Evolutionary conservation across 177 flowering plant species (phyloP), one percentile per base, ranked within the genome.

Genomic region (Vitis hybrid): DNA sequence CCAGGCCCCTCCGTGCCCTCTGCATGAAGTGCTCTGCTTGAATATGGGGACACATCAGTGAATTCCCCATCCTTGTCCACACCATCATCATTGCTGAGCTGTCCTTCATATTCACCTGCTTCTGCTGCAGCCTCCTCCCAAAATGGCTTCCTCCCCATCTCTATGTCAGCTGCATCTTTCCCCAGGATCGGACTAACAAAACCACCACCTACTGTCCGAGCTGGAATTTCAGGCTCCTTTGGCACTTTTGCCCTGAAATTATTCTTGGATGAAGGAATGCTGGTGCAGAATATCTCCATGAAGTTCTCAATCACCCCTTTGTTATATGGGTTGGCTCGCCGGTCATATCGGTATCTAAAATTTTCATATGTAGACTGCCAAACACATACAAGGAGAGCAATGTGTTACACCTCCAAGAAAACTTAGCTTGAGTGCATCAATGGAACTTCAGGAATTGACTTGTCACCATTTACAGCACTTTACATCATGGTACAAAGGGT

Each of bases 121-220:
- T 75, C 82, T n/a, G 76, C 71, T 8, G 76, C 83, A 30, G 68
- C 75, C 52, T 84, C 88, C 2, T 81, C 81, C 92, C 91, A 86
- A 1, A 71, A 82, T 3, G 87, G 82, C 69, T 89, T 92, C 71
- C 91, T 84, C 14, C 97, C 97, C 87, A 84, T 86, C 72, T 89
- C 98, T 61, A 89, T 83, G 76, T 92, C 92, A 6, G 76, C 84
- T 4, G 64, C 71, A 23, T 80, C 77, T 75, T 85, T 91, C 57
- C 85, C 89, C 79, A 84, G 84, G 75, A 73, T 83, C 58, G 97
- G 91, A 75, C 88, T 84, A 14, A 81, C 70, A 67, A 84, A 91
- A 55, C 87, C 86, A 5, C 85, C 86, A 17, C 79, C 78, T 1
- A 82, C 78, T 5, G 76, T 68, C 10, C 88, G 84, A n/a, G 84